Conservation (phyloP, 2,329 filamentous ascomycete genomes). For the Westerdykella sp. region DNA sequence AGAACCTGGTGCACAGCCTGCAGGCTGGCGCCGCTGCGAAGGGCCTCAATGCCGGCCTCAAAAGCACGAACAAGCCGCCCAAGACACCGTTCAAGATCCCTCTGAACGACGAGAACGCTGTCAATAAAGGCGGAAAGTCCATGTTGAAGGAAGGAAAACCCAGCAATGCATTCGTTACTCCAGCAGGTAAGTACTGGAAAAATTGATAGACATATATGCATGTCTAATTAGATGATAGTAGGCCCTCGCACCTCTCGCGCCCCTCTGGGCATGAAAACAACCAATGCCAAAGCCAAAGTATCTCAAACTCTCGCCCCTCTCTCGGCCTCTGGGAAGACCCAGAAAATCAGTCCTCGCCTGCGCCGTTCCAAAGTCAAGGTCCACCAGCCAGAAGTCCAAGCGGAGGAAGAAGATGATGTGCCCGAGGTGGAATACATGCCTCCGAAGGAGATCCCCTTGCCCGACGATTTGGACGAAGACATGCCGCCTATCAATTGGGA, state of each 20-base stretch:
- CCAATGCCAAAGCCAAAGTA: slow-evolving; percentile 76
- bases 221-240: slow-evolving; percentile 20
- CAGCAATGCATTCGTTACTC: slow-evolving; percentile 68
- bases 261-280: slow-evolving; percentile 88
- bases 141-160: slow-evolving; percentile 49
- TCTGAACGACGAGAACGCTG: slow-evolving; percentile 81
- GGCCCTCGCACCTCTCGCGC: slow-evolving; percentile 62
- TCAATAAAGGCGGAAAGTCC: slow-evolving; percentile 56
- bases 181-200: slow-evolving; percentile 55
- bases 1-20: slow-evolving; percentile 74
- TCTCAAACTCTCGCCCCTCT: slow-evolving; percentile 62
- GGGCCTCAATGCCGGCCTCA: slow-evolving; percentile 59
- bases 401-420: slow-evolving; percentile 52
- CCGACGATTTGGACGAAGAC: slow-evolving; percentile 65
- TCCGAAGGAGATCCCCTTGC: slow-evolving; percentile 56
- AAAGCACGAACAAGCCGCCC: slow-evolving; percentile 58
- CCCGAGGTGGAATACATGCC: slow-evolving; percentile 88
- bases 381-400: slow-evolving; percentile 51
- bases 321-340: slow-evolving; percentile 53
- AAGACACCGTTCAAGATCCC: slow-evolving; percentile 78
- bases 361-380: slow-evolving; percentile 54
- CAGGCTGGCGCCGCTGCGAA: slow-evolving; percentile 67
- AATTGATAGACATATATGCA: neutral
- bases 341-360: slow-evolving; percentile 57
- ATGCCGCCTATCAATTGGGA: slow-evolving; percentile 46